Evolutionary conservation across 208 protist genomes (phyloP).

Genomic region (Acanthamoeba castellanii): DNA sequence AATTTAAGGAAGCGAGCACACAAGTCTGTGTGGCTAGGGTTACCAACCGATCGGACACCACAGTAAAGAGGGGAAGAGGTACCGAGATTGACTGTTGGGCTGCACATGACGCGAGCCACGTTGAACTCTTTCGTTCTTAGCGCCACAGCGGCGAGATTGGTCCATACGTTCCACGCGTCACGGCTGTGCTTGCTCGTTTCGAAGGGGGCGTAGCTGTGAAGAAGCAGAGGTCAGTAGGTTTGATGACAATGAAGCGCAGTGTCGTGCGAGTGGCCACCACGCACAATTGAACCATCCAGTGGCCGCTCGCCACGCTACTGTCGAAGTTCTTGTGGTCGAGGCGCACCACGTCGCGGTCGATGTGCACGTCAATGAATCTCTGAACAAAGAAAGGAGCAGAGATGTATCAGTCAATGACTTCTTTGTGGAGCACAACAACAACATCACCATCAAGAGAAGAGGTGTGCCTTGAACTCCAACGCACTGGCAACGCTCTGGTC

Average conservation of each 20-base stretch:
- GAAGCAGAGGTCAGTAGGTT: not conserved
- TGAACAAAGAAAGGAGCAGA: not conserved
- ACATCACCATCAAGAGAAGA: not conserved
- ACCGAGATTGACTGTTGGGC: not conserved
- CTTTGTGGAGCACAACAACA: too few species aligned
- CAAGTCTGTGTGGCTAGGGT: not conserved
- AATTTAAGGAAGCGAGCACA: not conserved
- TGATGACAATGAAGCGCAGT: not conserved
- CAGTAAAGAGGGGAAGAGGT: not conserved
- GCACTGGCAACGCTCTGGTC: not conserved
- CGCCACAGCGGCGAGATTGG: not conserved
- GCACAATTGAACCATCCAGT: slow-evolving; percentile 2
- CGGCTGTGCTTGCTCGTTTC: slow-evolving; percentile 2
- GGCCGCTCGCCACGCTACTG: not conserved
- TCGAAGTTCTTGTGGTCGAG: not conserved
- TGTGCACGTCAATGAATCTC: not conserved
- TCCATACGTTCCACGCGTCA: not conserved
- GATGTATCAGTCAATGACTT: too few species aligned
- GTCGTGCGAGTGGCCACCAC: not conserved
- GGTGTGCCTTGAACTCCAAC: not conserved
- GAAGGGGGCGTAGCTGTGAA: slow-evolving; percentile 14
- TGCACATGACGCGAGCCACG: not conserved
- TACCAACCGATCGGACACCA: too few species aligned
- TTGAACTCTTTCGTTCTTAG: not conserved
- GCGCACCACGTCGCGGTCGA: not conserved